Evolutionary conservation across 129 eudicot genomes (phyloP).

Genomic region (Helianthus tuberosus): DNA sequence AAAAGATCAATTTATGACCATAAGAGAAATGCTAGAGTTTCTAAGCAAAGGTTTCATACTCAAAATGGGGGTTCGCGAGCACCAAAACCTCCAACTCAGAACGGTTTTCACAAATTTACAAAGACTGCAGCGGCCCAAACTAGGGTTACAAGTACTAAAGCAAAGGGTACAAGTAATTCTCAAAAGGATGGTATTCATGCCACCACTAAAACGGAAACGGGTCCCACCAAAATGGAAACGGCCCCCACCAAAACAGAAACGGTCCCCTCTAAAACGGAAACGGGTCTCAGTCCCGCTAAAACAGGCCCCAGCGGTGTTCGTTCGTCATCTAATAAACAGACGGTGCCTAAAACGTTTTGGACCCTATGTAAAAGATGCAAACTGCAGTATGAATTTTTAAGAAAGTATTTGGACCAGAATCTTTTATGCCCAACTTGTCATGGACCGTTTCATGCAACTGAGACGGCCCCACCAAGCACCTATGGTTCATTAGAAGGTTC

Average conservation of each 20-base stretch:
- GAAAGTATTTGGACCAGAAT: conserved; percentile 64
- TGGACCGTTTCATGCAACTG: conserved; percentile 66
- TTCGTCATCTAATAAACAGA: conserved; percentile 21
- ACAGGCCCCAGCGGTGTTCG: conserved; percentile 20
- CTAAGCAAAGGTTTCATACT: conserved; percentile 28
- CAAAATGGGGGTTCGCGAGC: conserved; percentile 38
- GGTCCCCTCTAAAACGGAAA: background rate
- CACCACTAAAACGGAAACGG: background rate
- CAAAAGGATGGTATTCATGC: conserved; percentile 17
- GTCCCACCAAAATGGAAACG: background rate
- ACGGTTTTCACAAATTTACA: conserved; percentile 57
- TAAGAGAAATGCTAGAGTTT: conserved; percentile 40
- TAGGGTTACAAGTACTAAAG: conserved; percentile 28
- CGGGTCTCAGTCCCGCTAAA: background rate
- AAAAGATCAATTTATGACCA: conserved; percentile 63
- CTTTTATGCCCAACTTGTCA: conserved; percentile 81
- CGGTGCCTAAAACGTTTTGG: conserved; percentile 58
- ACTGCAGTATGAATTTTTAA: conserved; percentile 81
- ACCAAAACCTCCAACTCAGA: conserved; percentile 29
- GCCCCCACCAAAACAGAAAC: background rate
- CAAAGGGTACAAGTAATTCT: conserved; percentile 33
- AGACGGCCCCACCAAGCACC: conserved; percentile 51
- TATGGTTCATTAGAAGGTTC: conserved; percentile 27
- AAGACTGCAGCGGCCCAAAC: conserved; percentile 29
- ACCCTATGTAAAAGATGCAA: conserved; percentile 75